A percentile compares a stretch with the other conserved stretches of the same genome.
These are phyloP conservation scores for Xylariales sp. DNA, from an alignment of 2,329 filamentous ascomycete species.

Conservation along the genomic window DNA sequence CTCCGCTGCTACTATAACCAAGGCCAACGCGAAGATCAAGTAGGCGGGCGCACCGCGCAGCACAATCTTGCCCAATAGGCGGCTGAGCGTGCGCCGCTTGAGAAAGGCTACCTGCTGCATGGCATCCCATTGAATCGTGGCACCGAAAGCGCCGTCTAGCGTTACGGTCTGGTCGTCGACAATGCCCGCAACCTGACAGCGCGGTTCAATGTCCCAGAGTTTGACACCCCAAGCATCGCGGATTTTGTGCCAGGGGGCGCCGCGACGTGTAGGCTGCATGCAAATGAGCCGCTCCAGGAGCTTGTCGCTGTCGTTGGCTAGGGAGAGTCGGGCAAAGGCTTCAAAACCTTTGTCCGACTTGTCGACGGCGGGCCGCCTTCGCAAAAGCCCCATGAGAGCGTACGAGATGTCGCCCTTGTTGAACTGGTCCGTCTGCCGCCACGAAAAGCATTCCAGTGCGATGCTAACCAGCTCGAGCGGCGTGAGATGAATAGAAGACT, in stretches of 20 bases:
- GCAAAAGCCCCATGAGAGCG: conserved; percentile 59
- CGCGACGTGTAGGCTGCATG: conserved; percentile 49
- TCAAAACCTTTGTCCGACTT: conserved; percentile 57
- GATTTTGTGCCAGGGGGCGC: conserved; percentile 55
- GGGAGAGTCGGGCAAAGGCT: conserved; percentile 59
- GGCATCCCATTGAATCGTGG: conserved; percentile 57
- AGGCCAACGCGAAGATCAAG: conserved; percentile 9
- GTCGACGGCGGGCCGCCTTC: conserved; percentile 54
- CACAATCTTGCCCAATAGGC: conserved; percentile 21
- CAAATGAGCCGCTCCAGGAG: conserved; percentile 60
- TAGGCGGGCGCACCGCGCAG: conserved; percentile 28
- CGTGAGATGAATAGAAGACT: conserved; percentile 54
- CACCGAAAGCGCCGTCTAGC: conserved; percentile 49
- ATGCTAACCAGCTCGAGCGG: conserved; percentile 54
- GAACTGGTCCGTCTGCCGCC: conserved; percentile 52
- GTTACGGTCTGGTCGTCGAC: conserved; percentile 57
- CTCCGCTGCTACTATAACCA: neutral
- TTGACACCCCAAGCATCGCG: conserved; percentile 55
- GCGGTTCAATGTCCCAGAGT: conserved; percentile 60
- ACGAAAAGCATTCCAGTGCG: conserved; percentile 52
- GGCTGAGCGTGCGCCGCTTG: conserved; percentile 24
- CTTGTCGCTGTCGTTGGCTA: conserved; percentile 58
- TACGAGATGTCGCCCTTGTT: conserved; percentile 57
- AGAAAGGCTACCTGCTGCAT: conserved; percentile 33
- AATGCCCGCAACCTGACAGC: conserved; percentile 55